A percentile compares a stretch with the other conserved stretches of the same genome.
These are phyloP conservation scores for Nannochloropsis gaditana DNA, from an alignment of 108 stramenopile species.

Conservation along the genomic window DNA sequence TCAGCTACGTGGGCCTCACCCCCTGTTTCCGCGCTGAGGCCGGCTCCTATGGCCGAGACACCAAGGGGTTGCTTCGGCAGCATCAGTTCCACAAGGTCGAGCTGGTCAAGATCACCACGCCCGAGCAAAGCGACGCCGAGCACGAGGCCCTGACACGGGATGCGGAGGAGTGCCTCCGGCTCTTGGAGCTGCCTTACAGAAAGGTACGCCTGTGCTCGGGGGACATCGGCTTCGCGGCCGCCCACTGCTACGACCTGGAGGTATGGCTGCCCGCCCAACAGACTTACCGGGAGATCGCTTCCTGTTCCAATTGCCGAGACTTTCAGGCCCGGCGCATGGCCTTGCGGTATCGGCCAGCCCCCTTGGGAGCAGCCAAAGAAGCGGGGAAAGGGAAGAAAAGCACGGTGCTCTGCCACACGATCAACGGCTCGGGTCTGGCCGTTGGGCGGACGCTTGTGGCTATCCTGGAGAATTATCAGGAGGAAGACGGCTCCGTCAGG, in stretches of 20 bases:
- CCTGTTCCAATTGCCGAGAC: constrained; percentile 88
- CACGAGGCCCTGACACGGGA: constrained; percentile 76
- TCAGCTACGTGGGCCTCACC: constrained; percentile 75
- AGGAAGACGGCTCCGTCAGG: constrained; percentile 69
- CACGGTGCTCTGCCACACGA: constrained; percentile 64
- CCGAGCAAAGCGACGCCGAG: constrained; percentile 67
- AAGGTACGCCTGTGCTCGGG: constrained; percentile 87
- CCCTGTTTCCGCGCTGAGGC: constrained; percentile 98
- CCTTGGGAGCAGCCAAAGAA: constrained; percentile 11
- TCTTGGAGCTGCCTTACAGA: constrained; percentile 79
- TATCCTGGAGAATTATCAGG: constrained; percentile 94
- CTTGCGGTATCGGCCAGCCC: constrained; percentile 69
- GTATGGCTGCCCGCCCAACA: constrained; percentile 89
- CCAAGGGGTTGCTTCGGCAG: constrained; percentile 87
- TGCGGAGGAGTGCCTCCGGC: constrained; percentile 75
- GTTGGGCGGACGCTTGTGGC: constrained; percentile 93
- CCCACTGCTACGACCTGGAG: constrained; percentile 93
- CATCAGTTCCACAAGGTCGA: constrained; percentile 98
- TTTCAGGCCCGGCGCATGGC: constrained; percentile 93
- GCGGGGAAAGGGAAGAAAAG: constrained; percentile 13
- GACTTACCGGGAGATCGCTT: constrained; percentile 88
- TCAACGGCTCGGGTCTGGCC: constrained; percentile 95
- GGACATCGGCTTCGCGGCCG: constrained; percentile 88
- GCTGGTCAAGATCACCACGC: constrained; percentile 82
- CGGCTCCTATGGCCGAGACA: constrained; percentile 87